Evolutionary conservation across 176 grass and related monocot species (phyloP).

Genomic region (Oryza glaberrima): DNA sequence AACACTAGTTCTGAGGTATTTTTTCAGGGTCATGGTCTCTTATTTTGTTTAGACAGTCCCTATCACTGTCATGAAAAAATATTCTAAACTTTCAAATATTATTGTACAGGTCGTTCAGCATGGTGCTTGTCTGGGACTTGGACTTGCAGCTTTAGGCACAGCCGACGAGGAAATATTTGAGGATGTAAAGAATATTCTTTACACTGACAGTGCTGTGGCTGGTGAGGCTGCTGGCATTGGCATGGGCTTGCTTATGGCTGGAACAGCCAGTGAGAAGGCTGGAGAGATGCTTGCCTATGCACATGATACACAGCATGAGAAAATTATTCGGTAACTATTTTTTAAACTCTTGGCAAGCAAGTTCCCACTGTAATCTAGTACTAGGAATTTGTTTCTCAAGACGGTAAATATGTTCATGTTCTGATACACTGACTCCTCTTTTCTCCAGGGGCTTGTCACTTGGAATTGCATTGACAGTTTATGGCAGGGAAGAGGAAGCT

Average conservation of each 20-base stretch:
- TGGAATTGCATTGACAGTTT: slow-evolving; percentile 82
- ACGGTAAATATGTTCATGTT: slow-evolving; percentile 6
- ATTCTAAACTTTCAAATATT: neutral
- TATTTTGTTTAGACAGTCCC: neutral
- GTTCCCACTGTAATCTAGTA: slow-evolving; percentile 14
- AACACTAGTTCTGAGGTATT: slow-evolving; percentile 86
- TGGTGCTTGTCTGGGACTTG: slow-evolving; percentile 94
- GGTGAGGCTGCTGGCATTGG: slow-evolving; percentile 94
- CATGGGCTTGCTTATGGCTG: slow-evolving; percentile 87
- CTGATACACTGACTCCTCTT: slow-evolving; percentile 32
- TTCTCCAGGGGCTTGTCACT: slow-evolving; percentile 76
- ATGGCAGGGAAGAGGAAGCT: slow-evolving; percentile 87
- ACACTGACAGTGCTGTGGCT: slow-evolving; percentile 94
- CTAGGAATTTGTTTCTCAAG: neutral
- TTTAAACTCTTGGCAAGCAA: slow-evolving; percentile 19
- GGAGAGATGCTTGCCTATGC: slow-evolving; percentile 82
- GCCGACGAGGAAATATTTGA: slow-evolving; percentile 96
- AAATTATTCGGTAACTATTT: slow-evolving; percentile 67
- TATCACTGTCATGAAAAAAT: neutral
- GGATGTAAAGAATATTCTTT: slow-evolving; percentile 91
- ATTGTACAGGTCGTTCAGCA: slow-evolving; percentile 90
- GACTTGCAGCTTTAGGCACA: slow-evolving; percentile 90
- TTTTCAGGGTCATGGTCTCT: neutral
- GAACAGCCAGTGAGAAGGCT: slow-evolving; percentile 78
- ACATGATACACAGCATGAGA: slow-evolving; percentile 93